These are phyloP conservation scores for Colletotrichum melonis DNA, from an alignment of 2,329 filamentous ascomycete genomes.

Conservation along the genomic window DNA sequence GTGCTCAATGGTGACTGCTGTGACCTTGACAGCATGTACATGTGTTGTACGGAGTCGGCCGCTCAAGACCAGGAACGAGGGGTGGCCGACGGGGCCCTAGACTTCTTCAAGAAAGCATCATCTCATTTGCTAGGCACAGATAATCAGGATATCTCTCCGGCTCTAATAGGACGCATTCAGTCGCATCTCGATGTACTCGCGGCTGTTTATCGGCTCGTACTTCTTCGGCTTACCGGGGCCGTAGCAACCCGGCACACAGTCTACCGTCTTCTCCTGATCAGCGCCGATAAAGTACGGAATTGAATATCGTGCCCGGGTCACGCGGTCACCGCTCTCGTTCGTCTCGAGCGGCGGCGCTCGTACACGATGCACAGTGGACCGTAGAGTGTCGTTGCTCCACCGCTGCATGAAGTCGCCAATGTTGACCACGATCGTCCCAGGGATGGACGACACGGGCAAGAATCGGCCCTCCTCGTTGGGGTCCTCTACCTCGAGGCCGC, in stretches of 20 bases:
- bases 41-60: not conserved
- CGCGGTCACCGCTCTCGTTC: slow-evolving; percentile 43
- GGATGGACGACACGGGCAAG: slow-evolving; percentile 41
- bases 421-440: slow-evolving; percentile 52
- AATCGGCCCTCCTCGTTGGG: slow-evolving; percentile 47
- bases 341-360: slow-evolving; percentile 32
- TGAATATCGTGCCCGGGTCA: slow-evolving; percentile 65
- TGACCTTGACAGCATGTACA: not conserved
- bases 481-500: slow-evolving; percentile 59
- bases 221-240: slow-evolving; percentile 55
- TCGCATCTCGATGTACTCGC: slow-evolving; percentile 44
- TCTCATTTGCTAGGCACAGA: too few relatives aligned
- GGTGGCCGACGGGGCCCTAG: not conserved
- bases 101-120: not conserved
- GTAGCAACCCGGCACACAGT: slow-evolving; percentile 61
- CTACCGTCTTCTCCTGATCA: slow-evolving; percentile 60
- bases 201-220: slow-evolving; percentile 55
- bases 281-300: slow-evolving; percentile 70
- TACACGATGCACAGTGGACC: slow-evolving; percentile 47
- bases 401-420: slow-evolving; percentile 52
- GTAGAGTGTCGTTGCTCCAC: slow-evolving; percentile 50
- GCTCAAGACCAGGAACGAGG: not conserved
- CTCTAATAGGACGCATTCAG: slow-evolving; percentile 39
- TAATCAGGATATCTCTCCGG: not conserved
- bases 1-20: not conserved